Conservation (phyloP, 129 eudicot genomes). For the Artemisia annua region DNA sequence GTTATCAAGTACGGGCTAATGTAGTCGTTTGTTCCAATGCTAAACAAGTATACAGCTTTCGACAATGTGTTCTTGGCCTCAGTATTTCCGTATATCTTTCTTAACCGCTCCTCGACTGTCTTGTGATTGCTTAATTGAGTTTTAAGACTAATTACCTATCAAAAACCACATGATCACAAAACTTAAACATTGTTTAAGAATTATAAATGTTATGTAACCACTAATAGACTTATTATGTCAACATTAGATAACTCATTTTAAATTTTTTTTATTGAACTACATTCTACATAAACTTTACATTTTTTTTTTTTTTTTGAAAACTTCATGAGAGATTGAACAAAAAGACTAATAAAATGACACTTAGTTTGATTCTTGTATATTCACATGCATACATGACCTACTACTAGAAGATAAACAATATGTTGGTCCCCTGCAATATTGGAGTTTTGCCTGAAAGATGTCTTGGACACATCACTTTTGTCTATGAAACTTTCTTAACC, state of each 20-base stretch:
- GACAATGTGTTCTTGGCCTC: constrained; percentile 36
- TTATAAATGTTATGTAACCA: not conserved
- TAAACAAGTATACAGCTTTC: constrained; percentile 59
- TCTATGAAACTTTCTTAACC: constrained; percentile 13
- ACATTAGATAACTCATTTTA: no score
- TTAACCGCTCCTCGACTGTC: constrained; percentile 34
- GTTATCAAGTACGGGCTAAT: constrained; percentile 32
- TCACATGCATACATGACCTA: not conserved
- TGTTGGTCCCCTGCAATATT: constrained; percentile 1
- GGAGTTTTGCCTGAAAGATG: constrained; percentile 31
- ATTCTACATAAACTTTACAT: no score
- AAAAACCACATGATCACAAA: not conserved
- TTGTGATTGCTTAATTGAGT: constrained; percentile 40
- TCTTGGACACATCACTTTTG: constrained; percentile 4
- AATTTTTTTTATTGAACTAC: no score
- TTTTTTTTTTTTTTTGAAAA: no score
- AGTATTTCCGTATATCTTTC: constrained; percentile 32
- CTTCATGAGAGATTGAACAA: no score
- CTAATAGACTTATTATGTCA: no score
- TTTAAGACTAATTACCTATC: constrained; percentile 45
- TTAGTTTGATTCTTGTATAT: not conserved
- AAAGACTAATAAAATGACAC: no score
- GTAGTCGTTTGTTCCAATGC: constrained; percentile 60
- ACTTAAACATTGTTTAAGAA: not conserved
- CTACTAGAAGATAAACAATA: not conserved